Evolutionary conservation across 192 early-diverging fungal genomes (phyloP).

Genomic region (Glomus cerebriforme): DNA sequence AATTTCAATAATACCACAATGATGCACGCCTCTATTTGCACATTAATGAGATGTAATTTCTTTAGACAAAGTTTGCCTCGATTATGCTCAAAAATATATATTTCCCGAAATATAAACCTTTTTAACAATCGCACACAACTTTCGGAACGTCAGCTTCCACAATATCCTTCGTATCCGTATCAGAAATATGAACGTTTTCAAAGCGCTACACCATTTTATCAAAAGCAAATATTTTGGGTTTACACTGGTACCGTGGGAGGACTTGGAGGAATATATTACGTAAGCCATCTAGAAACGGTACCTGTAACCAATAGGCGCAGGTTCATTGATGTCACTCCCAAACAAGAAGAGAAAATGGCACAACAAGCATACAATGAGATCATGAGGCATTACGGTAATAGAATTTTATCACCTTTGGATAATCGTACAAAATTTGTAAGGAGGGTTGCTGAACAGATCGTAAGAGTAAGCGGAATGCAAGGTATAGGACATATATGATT

Average conservation of each 20-base stretch:
- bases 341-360: slow-evolving; percentile 66
- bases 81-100: background rate
- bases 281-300: slow-evolving; percentile 74
- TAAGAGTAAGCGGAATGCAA: slow-evolving; percentile 69
- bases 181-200: background rate
- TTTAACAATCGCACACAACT: background rate
- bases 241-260: slow-evolving; percentile 34
- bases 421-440: slow-evolving; percentile 66
- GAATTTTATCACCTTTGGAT: slow-evolving; percentile 72
- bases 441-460: slow-evolving; percentile 68
- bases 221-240: slow-evolving; percentile 20
- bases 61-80: background rate
- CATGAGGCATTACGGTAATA: slow-evolving; percentile 60
- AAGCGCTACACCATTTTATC: slow-evolving; percentile 2
- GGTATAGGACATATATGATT: too few relatives aligned
- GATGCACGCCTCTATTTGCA: background rate
- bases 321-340: slow-evolving; percentile 66
- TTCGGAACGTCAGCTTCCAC: background rate
- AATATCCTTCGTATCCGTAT: background rate
- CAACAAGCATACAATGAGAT: slow-evolving; percentile 71
- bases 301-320: slow-evolving; percentile 67
- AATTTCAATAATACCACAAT: background rate
- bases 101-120: background rate
- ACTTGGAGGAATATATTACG: slow-evolving; percentile 59
- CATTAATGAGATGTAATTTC: background rate